Conservation (phyloP, 495 filamentous ascomycete genomes). For the Paragyromitra xinjiangensis region DNA sequence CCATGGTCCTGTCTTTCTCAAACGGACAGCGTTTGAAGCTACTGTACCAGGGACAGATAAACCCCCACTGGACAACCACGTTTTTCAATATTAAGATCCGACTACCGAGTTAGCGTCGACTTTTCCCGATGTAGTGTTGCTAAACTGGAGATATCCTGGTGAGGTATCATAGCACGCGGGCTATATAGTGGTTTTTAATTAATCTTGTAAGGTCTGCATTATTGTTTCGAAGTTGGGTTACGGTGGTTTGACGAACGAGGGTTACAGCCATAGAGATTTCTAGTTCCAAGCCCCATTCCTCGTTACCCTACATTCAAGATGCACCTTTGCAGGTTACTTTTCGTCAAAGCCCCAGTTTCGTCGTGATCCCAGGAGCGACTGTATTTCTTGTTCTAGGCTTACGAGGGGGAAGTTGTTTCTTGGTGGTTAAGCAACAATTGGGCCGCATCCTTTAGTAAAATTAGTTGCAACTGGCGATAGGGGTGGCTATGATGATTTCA, state of each 20-base stretch:
- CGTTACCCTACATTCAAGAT: no score
- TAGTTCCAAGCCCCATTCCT: no score
- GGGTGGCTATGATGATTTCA: slow-evolving; percentile 14
- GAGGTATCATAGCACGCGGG: slow-evolving; percentile 35
- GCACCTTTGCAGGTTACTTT: no score
- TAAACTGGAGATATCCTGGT: slow-evolving; percentile 5
- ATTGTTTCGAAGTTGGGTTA: slow-evolving; percentile 28
- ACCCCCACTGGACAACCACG: slow-evolving; percentile 14
- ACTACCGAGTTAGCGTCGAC: slow-evolving; percentile 5
- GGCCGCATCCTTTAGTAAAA: slow-evolving; percentile 30
- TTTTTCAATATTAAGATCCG: slow-evolving; percentile 5
- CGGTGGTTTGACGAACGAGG: no score
- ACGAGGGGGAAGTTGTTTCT: slow-evolving; percentile 1
- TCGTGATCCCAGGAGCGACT: no score
- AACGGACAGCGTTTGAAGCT: slow-evolving; percentile 39
- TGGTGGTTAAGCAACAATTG: slow-evolving; percentile 17
- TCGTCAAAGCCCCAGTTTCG: background rate
- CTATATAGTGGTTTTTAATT: slow-evolving; percentile 34
- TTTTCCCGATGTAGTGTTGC: slow-evolving; percentile 4
- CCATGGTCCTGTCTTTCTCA: slow-evolving; percentile 34
- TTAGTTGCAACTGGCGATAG: slow-evolving; percentile 21
- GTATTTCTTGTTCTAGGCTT: background rate
- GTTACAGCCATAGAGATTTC: no score
- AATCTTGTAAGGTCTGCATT: slow-evolving; percentile 20
- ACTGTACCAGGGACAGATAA: slow-evolving; percentile 19